Percentiles rank a stretch among this genome's conserved stretches.
These are phyloP conservation scores for Globisporangium nodosum DNA, from an alignment of 352 stramenopile species.

Conservation along the genomic window DNA sequence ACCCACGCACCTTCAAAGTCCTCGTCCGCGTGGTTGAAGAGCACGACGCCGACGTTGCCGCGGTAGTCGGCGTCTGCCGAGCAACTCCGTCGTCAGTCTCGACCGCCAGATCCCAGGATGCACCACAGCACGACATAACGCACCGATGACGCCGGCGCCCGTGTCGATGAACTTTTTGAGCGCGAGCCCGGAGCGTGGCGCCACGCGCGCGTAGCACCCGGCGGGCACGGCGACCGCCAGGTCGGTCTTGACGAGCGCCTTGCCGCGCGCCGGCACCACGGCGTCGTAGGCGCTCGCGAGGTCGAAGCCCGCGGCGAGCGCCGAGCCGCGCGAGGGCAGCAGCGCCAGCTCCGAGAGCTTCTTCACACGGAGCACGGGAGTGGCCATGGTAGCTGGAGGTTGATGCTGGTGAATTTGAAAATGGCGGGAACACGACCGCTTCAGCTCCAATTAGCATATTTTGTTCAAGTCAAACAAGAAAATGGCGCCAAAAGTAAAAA, in stretches of 20 bases:
- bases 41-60: conserved; percentile 96
- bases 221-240: conserved; percentile 92
- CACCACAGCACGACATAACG: neutral
- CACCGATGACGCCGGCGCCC: conserved; percentile 95
- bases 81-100: neutral
- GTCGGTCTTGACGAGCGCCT: conserved; percentile 97
- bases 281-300: conserved; percentile 82
- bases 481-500: no score
- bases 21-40: conserved; percentile 96
- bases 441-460: no score
- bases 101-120: neutral
- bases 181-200: conserved; percentile 91
- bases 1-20: conserved; percentile 77
- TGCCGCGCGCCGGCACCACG: conserved; percentile 88
- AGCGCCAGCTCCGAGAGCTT: conserved; percentile 80
- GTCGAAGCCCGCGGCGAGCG: conserved; percentile 77
- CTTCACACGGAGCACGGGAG: conserved; percentile 70
- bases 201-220: conserved; percentile 91
- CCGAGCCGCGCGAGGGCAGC: conserved; percentile 69
- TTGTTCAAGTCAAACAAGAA: no score
- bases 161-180: conserved; percentile 98
- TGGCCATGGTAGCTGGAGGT: conserved; percentile 7
- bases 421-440: no score
- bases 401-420: neutral
- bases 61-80: conserved; percentile 94